These are phyloP conservation scores for Earliella scabrosa DNA, from an alignment of 1,284 basidiomycete species.

Conservation along the genomic window DNA sequence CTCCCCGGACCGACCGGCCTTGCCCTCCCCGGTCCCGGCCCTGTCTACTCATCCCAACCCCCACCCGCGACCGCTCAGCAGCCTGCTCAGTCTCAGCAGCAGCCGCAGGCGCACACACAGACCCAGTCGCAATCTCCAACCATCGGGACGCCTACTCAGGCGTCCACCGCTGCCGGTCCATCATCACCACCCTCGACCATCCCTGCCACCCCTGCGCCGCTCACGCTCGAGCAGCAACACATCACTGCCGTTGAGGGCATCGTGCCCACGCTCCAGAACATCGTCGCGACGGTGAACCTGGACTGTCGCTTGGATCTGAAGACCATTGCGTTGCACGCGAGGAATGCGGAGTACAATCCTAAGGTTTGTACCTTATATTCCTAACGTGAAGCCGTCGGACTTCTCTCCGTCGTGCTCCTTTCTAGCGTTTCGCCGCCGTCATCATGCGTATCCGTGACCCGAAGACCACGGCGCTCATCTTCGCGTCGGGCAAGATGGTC, in stretches of 20 bases:
- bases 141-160: constrained; percentile 29
- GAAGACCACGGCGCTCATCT: constrained; percentile 99
- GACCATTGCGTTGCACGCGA: constrained; percentile 97
- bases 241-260: constrained; percentile 95
- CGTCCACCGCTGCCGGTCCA: constrained; percentile 45
- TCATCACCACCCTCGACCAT: constrained; percentile 52
- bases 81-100: constrained; percentile 18
- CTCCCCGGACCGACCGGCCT: constrained; percentile 42
- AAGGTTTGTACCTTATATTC: constrained; percentile 81
- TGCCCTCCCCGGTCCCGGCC: constrained; percentile 45
- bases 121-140: constrained; percentile 31
- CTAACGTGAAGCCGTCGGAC: constrained; percentile 63
- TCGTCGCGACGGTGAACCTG: constrained; percentile 98
- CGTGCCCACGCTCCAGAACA: constrained; percentile 96
- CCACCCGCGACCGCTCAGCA: constrained; percentile 28
- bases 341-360: constrained; percentile 99
- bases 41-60: constrained; percentile 36
- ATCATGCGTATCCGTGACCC: constrained; percentile 99
- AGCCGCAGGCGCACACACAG: constrained; percentile 35
- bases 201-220: constrained; percentile 66
- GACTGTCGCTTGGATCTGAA: constrained; percentile 97
- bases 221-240: constrained; percentile 87
- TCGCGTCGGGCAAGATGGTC: constrained; percentile 99
- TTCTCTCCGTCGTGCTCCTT: constrained; percentile 50
- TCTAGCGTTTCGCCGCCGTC: constrained; percentile 98